phyloP scores from a whole-genome alignment of 208 protist species.

The Leishmania major region DNA sequence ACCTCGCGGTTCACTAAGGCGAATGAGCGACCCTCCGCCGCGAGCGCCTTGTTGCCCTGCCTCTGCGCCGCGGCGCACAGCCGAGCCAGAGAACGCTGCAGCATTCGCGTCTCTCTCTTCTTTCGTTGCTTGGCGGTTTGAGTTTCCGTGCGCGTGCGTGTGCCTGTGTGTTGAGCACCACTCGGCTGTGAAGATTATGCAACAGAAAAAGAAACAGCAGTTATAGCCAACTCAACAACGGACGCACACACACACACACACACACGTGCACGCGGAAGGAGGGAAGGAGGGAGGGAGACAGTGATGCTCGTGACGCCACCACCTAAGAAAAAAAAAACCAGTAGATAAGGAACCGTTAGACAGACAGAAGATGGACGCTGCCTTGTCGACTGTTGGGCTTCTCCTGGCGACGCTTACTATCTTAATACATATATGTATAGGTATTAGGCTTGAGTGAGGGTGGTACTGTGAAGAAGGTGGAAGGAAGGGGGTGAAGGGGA shows the following conservation, averaged over 20 bases:
- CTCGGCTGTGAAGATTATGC: not conserved
- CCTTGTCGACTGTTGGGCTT: not conserved
- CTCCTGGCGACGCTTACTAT: not conserved
- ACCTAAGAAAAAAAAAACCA: not conserved
- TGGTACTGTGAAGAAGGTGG: not conserved
- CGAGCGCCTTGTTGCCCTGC: slow-evolving; percentile 40
- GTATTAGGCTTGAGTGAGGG: not conserved
- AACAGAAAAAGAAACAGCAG: not conserved
- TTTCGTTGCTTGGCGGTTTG: not conserved
- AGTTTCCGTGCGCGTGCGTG: not conserved
- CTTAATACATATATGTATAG: not conserved
- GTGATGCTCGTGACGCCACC: not conserved
- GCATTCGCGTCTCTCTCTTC: slow-evolving; percentile 9
- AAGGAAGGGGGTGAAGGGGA: not conserved
- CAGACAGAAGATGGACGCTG: not conserved
- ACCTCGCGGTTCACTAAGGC: slow-evolving; percentile 70
- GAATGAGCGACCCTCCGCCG: slow-evolving; percentile 59
- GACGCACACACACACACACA: not conserved
- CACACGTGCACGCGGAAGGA: not conserved
- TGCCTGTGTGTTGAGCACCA: not conserved
- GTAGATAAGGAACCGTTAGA: not conserved
- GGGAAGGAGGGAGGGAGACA: not conserved
- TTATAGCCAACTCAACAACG: not conserved
- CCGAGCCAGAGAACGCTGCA: slow-evolving; percentile 6
- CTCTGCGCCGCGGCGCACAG: slow-evolving; percentile 18